A percentile compares a stretch with the other conserved stretches of the same genome.
phyloP scores from a whole-genome alignment of 2,329 filamentous ascomycete genomes.

The Pyricularia sp. region DNA sequence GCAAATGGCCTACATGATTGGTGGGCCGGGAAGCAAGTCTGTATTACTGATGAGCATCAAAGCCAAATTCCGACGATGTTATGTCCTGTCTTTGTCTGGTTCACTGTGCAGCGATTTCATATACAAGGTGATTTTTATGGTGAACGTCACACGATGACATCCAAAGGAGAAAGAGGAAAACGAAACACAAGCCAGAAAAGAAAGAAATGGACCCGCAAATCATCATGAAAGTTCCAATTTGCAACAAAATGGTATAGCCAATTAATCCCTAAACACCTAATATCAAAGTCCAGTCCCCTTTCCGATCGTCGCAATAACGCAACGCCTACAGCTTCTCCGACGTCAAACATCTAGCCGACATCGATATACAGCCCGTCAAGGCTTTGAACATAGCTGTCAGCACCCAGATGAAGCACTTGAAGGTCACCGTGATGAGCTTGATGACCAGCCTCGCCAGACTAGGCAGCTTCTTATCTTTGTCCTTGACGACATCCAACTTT shows the following conservation, averaged over 20 bases:
- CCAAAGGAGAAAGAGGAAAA: neutral
- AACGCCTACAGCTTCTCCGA: conserved; percentile 27
- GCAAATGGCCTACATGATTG: neutral
- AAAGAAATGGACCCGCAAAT: neutral
- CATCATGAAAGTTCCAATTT: neutral
- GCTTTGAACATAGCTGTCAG: conserved; percentile 47
- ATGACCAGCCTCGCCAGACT: conserved; percentile 37
- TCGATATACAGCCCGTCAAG: conserved; percentile 37
- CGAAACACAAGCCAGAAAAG: neutral
- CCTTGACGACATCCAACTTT: conserved; percentile 29
- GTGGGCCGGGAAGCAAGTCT: neutral
- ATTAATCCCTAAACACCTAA: neutral
- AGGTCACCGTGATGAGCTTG: conserved; percentile 40
- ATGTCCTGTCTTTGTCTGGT: neutral
- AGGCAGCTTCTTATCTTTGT: conserved; percentile 41
- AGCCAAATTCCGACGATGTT: neutral
- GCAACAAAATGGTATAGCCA: neutral
- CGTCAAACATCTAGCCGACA: conserved; percentile 40
- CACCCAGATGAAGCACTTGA: conserved; percentile 51
- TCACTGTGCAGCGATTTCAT: neutral
- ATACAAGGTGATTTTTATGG: neutral
- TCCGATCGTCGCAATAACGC: neutral
- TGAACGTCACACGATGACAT: neutral
- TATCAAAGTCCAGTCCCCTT: neutral
- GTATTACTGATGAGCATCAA: neutral